A percentile compares a stretch with the other conserved stretches of the same genome.
phyloP scores from a whole-genome alignment of 805 yeast genomes.

The Teunomyces atbi region DNA sequence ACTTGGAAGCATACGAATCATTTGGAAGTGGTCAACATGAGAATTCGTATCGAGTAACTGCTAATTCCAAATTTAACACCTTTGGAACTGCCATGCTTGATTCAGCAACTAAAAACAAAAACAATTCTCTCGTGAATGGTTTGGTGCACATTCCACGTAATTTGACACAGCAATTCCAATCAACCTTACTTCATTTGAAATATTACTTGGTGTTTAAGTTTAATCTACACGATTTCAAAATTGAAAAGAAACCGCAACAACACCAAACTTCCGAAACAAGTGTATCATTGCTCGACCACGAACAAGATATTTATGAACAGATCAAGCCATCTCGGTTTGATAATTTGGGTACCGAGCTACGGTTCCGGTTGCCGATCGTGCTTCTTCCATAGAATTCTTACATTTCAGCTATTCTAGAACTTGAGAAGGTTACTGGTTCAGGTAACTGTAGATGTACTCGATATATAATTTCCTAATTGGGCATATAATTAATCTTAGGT shows the following conservation, averaged over 20 bases:
- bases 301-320: constrained; percentile 6
- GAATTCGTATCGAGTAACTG: constrained; percentile 35
- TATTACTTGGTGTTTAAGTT: constrained; percentile 38
- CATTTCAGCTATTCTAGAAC: not conserved
- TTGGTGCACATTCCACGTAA: constrained; percentile 29
- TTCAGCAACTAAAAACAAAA: constrained; percentile 5
- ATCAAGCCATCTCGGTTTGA: constrained; percentile 19
- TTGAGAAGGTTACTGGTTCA: not conserved
- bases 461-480: not conserved
- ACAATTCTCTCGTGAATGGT: constrained; percentile 20
- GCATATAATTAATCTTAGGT: not conserved
- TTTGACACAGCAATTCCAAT: constrained; percentile 36
- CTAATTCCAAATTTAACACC: constrained; percentile 31
- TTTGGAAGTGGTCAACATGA: constrained; percentile 17
- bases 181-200: constrained; percentile 33
- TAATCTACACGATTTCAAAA: constrained; percentile 24
- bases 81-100: constrained; percentile 27
- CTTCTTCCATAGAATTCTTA: not conserved
- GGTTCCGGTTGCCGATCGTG: constrained; percentile 25
- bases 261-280: not conserved
- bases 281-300: constrained; percentile 1
- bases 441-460: not conserved
- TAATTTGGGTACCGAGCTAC: constrained; percentile 27
- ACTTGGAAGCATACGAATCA: constrained; percentile 40
- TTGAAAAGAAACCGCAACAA: constrained; percentile 7